These are phyloP conservation scores for Psilocybe cyanescens DNA, from an alignment of 768 basidiomycete species.

Conservation along the genomic window DNA sequence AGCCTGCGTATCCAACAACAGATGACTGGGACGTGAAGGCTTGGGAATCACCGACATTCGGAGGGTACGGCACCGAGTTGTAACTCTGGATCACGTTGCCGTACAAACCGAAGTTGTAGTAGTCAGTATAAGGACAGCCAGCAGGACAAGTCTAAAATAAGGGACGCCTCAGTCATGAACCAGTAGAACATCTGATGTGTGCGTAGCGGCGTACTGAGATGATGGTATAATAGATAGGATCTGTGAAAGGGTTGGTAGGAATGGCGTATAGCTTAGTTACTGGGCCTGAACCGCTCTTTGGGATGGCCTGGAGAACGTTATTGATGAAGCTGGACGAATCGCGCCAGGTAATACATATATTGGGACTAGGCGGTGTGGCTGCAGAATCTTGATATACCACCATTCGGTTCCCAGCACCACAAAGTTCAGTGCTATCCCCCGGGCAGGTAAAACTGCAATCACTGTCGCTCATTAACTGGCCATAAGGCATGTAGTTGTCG, in stretches of 20 bases:
- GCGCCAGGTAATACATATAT: constrained; percentile 1
- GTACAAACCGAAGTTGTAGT: constrained; percentile 20
- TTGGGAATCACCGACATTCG: constrained; percentile 21
- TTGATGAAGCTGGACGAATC: constrained; percentile 11
- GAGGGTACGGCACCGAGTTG: constrained; percentile 8
- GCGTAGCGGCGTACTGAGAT: constrained; percentile 13
- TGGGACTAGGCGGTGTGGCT: constrained; percentile 4
- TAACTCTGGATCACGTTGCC: constrained; percentile 15
- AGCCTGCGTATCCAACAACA: constrained; percentile 16
- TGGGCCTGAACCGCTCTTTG: constrained; percentile 10
- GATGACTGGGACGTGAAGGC: constrained; percentile 21
- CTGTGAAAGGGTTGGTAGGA: constrained; percentile 19
- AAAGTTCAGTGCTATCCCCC: constrained; percentile 44
- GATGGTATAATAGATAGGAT: constrained; percentile 22
- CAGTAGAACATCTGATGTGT: not conserved
- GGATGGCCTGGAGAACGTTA: constrained; percentile 17
- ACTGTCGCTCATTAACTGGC: constrained; percentile 10
- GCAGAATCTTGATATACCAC: constrained; percentile 48
- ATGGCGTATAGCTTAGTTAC: constrained; percentile 17
- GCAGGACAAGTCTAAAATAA: constrained; percentile 17
- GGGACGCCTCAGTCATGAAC: not conserved
- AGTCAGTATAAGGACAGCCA: constrained; percentile 19
- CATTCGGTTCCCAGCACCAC: constrained; percentile 49
- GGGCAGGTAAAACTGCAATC: constrained; percentile 50
- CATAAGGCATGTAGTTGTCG: constrained; percentile 34